Base-by-base conservation (phyloP, 2,329 filamentous ascomycete genomes). In the Alternaria solani region DNA sequence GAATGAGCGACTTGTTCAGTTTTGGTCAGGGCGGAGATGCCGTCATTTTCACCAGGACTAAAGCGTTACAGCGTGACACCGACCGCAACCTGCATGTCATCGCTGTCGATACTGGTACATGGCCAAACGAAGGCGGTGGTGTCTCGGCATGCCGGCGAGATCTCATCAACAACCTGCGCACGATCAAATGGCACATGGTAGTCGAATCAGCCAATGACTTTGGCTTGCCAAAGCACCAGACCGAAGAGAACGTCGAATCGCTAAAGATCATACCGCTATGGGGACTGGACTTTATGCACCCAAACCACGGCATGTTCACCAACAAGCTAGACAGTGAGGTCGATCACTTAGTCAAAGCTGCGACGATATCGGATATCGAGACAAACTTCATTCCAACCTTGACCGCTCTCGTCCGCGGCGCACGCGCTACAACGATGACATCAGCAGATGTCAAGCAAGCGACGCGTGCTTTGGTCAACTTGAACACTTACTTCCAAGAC, bases 21-120 rank as follows among this genome's bases (percentile, higher is more conserved):
- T 85, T 85, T 55, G 83, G 83, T 7, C 81, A 83, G 55, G 83
- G 83, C n/a, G 83, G 83, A 23, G 83, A 85, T 67, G 79, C 83
- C 4, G 81, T 84, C 41, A 80, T 84, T 53, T 82, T 83, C 62
- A 85, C 83, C 0, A 73, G 82, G 39, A 82, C 81, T 0, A 81
- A 82, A 60, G 76, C 82, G 20, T 76, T 82, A n/a, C 75, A 78
- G 54, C 82, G 82, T 12, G 79, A 81, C 44, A 80, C 75, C 3
- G 78, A 80, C 14, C 59, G 67, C 5, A 74, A 70, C 20, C 71
- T 81, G 2, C 78, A 81, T 58, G 78, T 81, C 28, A 70, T 81
- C 42, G 78, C 78, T 14, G 75, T 79, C 30, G 79, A 81, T 48
- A 81, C 78, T 12, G 78, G 78, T 9, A 80, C 78, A 5, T 81